Evolutionary conservation across 2,329 filamentous ascomycete species (phyloP).

Genomic region (Chrysoporthe cubensis): DNA sequence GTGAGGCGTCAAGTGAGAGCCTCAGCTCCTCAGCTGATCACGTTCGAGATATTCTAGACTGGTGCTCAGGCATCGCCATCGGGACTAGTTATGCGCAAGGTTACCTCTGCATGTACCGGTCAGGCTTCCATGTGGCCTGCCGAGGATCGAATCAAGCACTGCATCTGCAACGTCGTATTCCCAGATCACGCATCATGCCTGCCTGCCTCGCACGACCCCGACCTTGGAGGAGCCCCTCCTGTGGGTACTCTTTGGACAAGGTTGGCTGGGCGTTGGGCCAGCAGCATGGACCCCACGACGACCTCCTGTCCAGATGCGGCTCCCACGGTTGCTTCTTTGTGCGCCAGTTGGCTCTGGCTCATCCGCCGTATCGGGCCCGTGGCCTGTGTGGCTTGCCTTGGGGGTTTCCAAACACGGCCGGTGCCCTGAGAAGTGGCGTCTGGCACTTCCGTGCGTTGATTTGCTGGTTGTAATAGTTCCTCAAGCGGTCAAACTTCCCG

Average conservation of each 20-base stretch:
- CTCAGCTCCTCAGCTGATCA: not conserved
- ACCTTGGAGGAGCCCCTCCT: not conserved
- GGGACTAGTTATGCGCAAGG: not conserved
- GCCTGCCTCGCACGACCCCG: constrained; percentile 3
- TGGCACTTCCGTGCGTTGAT: not conserved
- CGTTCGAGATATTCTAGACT: too few species aligned
- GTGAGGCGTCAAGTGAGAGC: not conserved
- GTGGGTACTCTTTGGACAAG: not conserved
- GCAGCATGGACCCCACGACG: not conserved
- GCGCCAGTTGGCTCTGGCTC: constrained; percentile 1
- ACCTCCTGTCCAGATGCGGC: constrained; percentile 16
- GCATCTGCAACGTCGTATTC: constrained; percentile 26
- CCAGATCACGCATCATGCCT: constrained; percentile 25
- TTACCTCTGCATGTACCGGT: not conserved
- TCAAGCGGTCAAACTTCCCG: constrained; percentile 6
- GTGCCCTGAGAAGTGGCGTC: constrained; percentile 13
- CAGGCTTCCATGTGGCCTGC: not conserved
- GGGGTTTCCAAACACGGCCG: constrained; percentile 13
- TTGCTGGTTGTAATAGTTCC: constrained; percentile 6
- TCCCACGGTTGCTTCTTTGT: constrained; percentile 12
- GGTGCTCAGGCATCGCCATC: not conserved
- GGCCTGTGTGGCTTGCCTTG: constrained; percentile 17
- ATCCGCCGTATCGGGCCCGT: constrained; percentile 14
- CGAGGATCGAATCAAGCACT: not conserved
- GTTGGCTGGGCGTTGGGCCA: constrained; percentile 14